Base-by-base conservation (phyloP, 495 filamentous ascomycete genomes). In the Penicillium cosmopolitanum region DNA sequence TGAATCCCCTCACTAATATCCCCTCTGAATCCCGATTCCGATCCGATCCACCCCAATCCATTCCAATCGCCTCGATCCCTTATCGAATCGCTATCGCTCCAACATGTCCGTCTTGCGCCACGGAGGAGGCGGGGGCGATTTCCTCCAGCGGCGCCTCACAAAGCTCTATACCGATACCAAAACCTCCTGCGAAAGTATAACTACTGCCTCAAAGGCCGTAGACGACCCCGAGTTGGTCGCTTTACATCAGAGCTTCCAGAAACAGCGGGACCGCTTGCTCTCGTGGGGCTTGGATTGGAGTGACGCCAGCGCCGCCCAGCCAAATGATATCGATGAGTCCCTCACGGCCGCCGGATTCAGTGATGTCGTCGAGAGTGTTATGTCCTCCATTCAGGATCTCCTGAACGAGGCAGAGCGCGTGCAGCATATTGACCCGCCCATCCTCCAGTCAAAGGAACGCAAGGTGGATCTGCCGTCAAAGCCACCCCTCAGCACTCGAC, bases 121-220 rank as follows among this genome's bases (percentile, higher is more conserved):
- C 69, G 77, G 77, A 67, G 76, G 75, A 66, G 59, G 56, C 65
- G 73, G 75, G 13, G 69, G 73, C 18, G 71, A 71, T n/a, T 78
- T 66, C 73, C 78, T 80, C 67, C 79, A 82, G 71, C 84, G 88
- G 58, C 87, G 91, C 60, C 82, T 97, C 40, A 95, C 92, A 50
- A 88, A 94, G 73, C 84, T 96, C 65, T 97, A 96, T 74, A 89
- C 91, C 63, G 92, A 97, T 75, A 94, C 92, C 48, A 97, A 97
- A 69, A 89, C 87, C 52, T 92, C 89, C 13, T 93, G 89, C 73
- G 89, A 93, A 70, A 91, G 88, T 63, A 85, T 92, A 62, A 89
- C 88, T 56, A 89, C 88, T 18, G 86, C 87, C 7, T 83, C 82
- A 34, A 88, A 85, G 63, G 80, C 77, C 53, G 80, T 75, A 46